Evolutionary conservation across 2,329 filamentous ascomycete species (phyloP), one percentile per base, ranked within the genome.

Genomic region (Fusarium mundagurra): DNA sequence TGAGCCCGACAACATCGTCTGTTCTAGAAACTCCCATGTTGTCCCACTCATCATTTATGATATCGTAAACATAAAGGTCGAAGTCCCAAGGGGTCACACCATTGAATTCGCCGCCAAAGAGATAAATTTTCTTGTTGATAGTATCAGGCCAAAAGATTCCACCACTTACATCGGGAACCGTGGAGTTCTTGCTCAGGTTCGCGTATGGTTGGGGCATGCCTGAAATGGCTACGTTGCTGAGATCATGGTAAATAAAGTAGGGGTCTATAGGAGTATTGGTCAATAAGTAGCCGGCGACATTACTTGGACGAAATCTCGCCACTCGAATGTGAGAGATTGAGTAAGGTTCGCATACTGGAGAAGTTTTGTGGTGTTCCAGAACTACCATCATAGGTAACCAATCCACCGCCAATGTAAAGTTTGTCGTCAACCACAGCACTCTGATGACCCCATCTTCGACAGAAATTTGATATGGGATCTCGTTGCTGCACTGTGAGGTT

Each of bases 391-490:
- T 87, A 91, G 74, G 89, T 87, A 34, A 91, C 78, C 61, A 88
- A 82, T 9, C 90, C 90, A 43, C 90, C 90, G 76, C 92, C 90
- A 60, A 92, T 89, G 77, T 90, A 92, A 27, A 92, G 81, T 70
- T 85, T 87, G 47, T 86, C 81, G 77, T 91, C 89, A 51, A 92
- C 84, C 16, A 91, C 83, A 12, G 90, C 85, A 13, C 89, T 89
- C 78, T 91, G 88, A 77, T 92, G 90, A 50, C 87, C 88, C 81
- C 86, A 89, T 66, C 86, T 82, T 51, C 86, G 81, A 73, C 87
- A 88, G 64, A 88, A 91, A 78, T 89, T 84, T 31, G 81, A 82
- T 55, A 91, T 82, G 8, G 88, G 88, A 75, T 91, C 85, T 64
- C 85, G 80, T 68, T 86, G 84, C 59, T 82, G 83, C 43, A 78